These are phyloP conservation scores for Meyerozyma guilliermondii DNA, from an alignment of 1,139 yeast species.

Conservation along the genomic window DNA sequence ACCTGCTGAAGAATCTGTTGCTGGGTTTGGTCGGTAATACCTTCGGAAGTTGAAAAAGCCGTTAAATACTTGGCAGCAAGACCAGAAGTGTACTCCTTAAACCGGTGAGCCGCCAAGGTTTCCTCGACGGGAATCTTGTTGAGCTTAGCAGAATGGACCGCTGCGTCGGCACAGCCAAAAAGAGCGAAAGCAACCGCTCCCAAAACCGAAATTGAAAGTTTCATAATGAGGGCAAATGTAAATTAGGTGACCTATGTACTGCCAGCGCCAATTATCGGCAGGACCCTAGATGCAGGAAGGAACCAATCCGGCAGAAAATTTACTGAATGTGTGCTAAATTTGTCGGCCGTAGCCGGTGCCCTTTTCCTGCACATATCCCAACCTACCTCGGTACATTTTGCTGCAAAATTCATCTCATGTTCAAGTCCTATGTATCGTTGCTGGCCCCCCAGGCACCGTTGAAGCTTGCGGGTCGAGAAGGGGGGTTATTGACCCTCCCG, in stretches of 20 bases:
- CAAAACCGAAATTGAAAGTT: slow-evolving; percentile 20
- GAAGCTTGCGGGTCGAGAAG: slow-evolving; percentile 15
- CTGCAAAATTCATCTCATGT: slow-evolving; percentile 4
- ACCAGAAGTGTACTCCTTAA: slow-evolving; percentile 61
- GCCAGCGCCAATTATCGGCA: not conserved
- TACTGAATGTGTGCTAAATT: not conserved
- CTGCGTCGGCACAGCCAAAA: slow-evolving; percentile 49
- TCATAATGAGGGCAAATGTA: no score
- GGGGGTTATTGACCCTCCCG: slow-evolving; percentile 14
- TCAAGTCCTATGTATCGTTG: slow-evolving; percentile 24
- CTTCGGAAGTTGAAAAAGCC: slow-evolving; percentile 40
- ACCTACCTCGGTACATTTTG: not conserved
- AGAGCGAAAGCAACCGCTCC: slow-evolving; percentile 52
- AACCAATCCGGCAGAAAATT: not conserved
- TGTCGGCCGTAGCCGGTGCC: no score
- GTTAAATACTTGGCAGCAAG: slow-evolving; percentile 70
- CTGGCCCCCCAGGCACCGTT: slow-evolving; percentile 24
- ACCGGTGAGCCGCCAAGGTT: slow-evolving; percentile 53
- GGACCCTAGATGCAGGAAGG: not conserved
- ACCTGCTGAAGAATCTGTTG: slow-evolving; percentile 19
- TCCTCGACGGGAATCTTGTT: slow-evolving; percentile 61
- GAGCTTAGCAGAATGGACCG: slow-evolving; percentile 57
- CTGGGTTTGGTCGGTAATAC: slow-evolving; percentile 5
- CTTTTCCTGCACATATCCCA: not conserved
- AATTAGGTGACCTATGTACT: not conserved